phyloP scores from a whole-genome alignment of 2,329 filamentous ascomycete genomes.

The Aspergillus unguis region DNA sequence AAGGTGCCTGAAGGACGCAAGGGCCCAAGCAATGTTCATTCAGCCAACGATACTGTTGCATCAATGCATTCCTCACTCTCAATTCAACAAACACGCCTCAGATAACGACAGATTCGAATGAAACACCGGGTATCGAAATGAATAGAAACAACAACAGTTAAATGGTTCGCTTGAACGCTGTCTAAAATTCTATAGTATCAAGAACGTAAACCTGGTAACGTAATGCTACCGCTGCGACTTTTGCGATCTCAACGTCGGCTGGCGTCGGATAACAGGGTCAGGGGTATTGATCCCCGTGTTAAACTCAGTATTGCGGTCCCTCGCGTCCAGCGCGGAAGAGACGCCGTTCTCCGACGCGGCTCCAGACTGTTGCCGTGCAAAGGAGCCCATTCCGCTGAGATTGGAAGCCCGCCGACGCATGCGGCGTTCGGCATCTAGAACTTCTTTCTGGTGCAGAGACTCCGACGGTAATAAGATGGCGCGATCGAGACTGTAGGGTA shows the following conservation, averaged over 20 bases:
- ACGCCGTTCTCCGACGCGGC: constrained; percentile 20
- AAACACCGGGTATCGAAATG: background rate
- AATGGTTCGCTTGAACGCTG: background rate
- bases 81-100: too few relatives aligned
- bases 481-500: constrained; percentile 66
- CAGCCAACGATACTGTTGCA: too few relatives aligned
- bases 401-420: constrained; percentile 39
- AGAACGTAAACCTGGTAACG: background rate
- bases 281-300: constrained; percentile 12
- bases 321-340: constrained; percentile 25
- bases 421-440: constrained; percentile 49
- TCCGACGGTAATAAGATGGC: constrained; percentile 67
- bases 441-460: constrained; percentile 59
- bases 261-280: constrained; percentile 26
- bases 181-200: background rate
- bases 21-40: too few relatives aligned
- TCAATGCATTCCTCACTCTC: too few relatives aligned
- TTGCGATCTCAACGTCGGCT: constrained; percentile 28
- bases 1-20: too few relatives aligned
- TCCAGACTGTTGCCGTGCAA: constrained; percentile 25
- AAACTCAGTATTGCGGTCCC: constrained; percentile 15
- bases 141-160: background rate
- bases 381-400: constrained; percentile 28
- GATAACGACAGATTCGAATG: too few relatives aligned
- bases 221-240: constrained; percentile 17